phyloP scores from a whole-genome alignment of 805 yeast genomes.

The Lipomyces anomalus region DNA sequence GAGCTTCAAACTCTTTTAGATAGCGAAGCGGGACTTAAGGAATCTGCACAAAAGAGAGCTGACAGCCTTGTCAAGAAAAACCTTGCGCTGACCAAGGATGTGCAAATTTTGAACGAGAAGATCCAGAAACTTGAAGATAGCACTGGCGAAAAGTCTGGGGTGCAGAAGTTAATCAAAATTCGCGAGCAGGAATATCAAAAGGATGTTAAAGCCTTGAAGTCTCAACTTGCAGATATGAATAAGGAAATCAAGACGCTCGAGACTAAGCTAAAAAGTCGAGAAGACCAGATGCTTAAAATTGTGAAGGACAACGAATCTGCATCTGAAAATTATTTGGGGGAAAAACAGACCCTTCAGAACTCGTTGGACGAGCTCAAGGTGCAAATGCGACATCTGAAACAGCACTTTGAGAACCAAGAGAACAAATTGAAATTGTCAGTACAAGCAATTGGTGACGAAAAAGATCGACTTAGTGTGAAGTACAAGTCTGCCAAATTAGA shows the following conservation, averaged over 20 bases:
- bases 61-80: constrained; percentile 13
- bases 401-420: background rate
- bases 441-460: background rate
- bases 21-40: constrained; percentile 15
- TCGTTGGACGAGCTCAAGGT: background rate
- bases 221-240: no score
- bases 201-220: no score
- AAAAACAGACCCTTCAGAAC: no score
- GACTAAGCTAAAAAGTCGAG: background rate
- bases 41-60: constrained; percentile 10
- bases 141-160: no score
- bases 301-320: background rate
- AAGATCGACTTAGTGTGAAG: background rate
- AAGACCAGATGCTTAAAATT: no score
- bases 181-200: no score
- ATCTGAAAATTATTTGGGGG: background rate
- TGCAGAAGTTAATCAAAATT: no score
- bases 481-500: background rate
- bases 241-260: background rate
- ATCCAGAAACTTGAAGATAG: no score
- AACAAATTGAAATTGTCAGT: background rate
- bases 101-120: background rate
- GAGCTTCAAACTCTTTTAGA: constrained; percentile 4
- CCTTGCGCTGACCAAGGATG: constrained; percentile 1
- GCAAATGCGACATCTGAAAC: background rate